Evolutionary conservation across 2,329 filamentous ascomycete genomes (phyloP).

Genomic region (Hirsutella thompsonii): DNA sequence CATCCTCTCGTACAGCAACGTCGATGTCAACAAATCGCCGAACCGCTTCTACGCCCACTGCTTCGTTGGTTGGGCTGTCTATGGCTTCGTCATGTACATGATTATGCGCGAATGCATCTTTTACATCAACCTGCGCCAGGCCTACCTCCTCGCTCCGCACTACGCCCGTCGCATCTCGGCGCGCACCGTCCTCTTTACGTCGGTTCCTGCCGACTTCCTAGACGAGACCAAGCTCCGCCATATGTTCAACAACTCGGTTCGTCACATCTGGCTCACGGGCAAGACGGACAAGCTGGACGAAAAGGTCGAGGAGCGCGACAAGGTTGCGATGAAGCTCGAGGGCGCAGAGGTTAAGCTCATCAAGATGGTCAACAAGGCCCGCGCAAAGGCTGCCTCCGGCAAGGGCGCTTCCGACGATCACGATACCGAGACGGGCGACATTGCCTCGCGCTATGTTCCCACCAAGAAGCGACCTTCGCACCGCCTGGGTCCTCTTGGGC

Average conservation of each 20-base stretch:
- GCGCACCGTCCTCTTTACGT: conserved; percentile 83
- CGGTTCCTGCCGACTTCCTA: conserved; percentile 66
- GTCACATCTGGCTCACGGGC: conserved; percentile 72
- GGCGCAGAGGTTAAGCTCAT: conserved; percentile 73
- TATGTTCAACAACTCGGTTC: conserved; percentile 68
- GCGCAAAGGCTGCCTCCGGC: conserved; percentile 19
- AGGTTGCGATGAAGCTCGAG: conserved; percentile 66
- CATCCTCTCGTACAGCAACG: conserved; percentile 24
- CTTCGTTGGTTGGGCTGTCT: conserved; percentile 71
- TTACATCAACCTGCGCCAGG: conserved; percentile 88
- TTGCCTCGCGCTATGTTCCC: conserved; percentile 55
- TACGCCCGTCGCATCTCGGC: conserved; percentile 80
- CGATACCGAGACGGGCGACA: conserved; percentile 50
- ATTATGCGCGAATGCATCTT: conserved; percentile 84
- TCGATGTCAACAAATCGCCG: conserved; percentile 38
- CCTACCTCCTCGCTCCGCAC: conserved; percentile 75
- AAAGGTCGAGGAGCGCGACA: conserved; percentile 63
- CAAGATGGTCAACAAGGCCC: conserved; percentile 36
- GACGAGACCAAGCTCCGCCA: conserved; percentile 58
- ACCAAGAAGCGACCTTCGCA: conserved; percentile 59
- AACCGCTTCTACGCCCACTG: conserved; percentile 68
- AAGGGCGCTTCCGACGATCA: conserved; percentile 17
- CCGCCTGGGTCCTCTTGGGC: conserved; percentile 49
- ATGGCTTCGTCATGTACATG: conserved; percentile 78
- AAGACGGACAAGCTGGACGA: conserved; percentile 65